Conservation (phyloP, 2,329 filamentous ascomycete species). For the Colletotrichum lentis region DNA sequence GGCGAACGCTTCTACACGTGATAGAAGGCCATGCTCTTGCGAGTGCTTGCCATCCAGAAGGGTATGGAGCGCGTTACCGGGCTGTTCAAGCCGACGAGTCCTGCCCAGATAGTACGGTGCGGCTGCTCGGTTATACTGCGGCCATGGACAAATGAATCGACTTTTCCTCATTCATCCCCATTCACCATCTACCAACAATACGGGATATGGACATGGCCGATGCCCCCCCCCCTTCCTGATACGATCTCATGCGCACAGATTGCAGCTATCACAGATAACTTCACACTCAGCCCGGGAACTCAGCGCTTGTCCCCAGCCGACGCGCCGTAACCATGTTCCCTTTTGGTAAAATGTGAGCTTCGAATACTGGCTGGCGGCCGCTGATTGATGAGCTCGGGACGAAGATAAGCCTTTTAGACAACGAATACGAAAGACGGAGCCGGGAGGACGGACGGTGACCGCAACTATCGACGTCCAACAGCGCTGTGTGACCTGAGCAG, state of each 20-base stretch:
- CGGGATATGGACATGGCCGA: conserved; percentile 28
- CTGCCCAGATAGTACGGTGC: neutral
- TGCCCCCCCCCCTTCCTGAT: conserved; percentile 14
- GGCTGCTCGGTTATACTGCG: conserved; percentile 25
- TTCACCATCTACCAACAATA: conserved; percentile 25
- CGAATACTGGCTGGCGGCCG: neutral
- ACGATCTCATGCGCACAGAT: conserved; percentile 22
- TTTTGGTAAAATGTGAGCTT: conserved; percentile 12
- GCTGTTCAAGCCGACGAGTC: conserved; percentile 26
- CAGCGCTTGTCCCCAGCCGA: neutral
- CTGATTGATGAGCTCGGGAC: neutral
- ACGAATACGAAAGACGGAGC: neutral
- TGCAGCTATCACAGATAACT: conserved; percentile 9
- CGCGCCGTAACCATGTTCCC: neutral
- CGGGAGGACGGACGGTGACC: neutral
- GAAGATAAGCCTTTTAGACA: neutral
- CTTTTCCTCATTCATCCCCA: conserved; percentile 25
- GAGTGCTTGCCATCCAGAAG: neutral
- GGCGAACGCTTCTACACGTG: conserved; percentile 37
- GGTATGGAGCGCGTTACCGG: conserved; percentile 10
- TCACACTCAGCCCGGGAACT: neutral
- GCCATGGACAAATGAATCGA: conserved; percentile 10
- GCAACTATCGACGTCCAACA: neutral
- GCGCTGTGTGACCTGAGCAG: conserved; percentile 18
- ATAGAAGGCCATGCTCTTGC: conserved; percentile 31